Evolutionary conservation across 2,329 filamentous ascomycete species (phyloP), one percentile per base, ranked within the genome.

Genomic region (Huntiella moniliformis): DNA sequence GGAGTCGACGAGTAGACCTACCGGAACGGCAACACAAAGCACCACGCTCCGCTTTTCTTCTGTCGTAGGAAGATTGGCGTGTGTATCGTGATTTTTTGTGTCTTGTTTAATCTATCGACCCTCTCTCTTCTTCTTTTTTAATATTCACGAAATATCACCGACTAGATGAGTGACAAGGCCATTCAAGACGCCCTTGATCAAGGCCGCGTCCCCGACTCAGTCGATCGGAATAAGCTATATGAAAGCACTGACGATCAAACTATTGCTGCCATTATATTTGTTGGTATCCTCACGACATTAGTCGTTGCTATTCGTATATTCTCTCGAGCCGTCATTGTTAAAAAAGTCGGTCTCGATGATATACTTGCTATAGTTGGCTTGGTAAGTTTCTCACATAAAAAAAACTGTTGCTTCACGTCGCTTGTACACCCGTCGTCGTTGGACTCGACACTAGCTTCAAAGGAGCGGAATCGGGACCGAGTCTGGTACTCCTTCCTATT

Each of bases 321-420:
- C 17, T 62, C 63, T 2, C 55, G 64, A 37, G 50, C 55, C 5
- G 57, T 61, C 10, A 51, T 65, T 5, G 54, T 63, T 5, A 57
- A 57, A 32, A 56, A 57, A 2, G 57, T 65, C 33, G 63, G 63
- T 1, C 37, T 60, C 12, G 63, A 66, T 32, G 63, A 66, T 53
- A 52, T 49, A 2, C 51, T 66, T 34, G 62, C 63, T 0, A 43
- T 62, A 7, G 7, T 56, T 34, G 60, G 58, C 33, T 52, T 59
- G 56, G 62, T 64, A 51, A 44, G 61, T 38, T n/a, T 28, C 31
- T 37, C 10, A 10, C 11, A 4, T 33, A 16, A 2, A 28, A 28
- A 10, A 28, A 8, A 28, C 7, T 28, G 22, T 10, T 28, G 22
- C 22, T 2, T 28, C 2, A 28, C 3, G 10, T 28, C 4, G 22